Evolutionary conservation across 371 early-diverging fungal genomes (phyloP).

Genomic region (Dichotomocladium elegans): DNA sequence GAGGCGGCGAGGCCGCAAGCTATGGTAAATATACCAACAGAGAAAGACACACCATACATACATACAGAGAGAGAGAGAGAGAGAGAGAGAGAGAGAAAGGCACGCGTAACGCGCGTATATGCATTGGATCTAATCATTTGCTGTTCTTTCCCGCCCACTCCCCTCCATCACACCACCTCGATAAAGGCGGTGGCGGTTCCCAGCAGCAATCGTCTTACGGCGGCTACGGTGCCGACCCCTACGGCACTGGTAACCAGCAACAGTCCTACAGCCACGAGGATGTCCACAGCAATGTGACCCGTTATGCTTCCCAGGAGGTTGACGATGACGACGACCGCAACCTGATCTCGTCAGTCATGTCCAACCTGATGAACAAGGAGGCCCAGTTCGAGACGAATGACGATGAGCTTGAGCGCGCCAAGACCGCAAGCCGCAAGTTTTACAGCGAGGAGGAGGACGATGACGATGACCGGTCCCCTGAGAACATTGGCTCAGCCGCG

Average conservation of each 20-base stretch:
- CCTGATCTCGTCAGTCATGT: conserved; percentile 16
- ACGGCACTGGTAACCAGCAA: conserved; percentile 2
- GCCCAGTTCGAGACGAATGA: conserved; percentile 14
- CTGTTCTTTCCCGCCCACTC: too few species aligned
- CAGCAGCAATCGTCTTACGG: conserved; percentile 1
- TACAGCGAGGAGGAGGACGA: conserved; percentile 11
- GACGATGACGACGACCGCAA: conserved; percentile 17
- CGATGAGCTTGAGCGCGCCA: conserved; percentile 26
- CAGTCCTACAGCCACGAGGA: not conserved
- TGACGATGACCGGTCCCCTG: conserved; percentile 15
- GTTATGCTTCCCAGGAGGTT: conserved; percentile 12
- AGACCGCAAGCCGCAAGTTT: conserved; percentile 23
- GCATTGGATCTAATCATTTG: too few species aligned
- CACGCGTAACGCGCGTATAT: too few species aligned
- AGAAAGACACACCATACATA: too few species aligned
- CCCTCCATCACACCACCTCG: too few species aligned
- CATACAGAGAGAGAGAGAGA: too few species aligned
- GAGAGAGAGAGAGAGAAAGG: not conserved
- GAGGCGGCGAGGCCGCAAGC: conserved; percentile 30
- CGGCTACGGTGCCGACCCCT: not conserved
- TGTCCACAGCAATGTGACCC: conserved; percentile 1
- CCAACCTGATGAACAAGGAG: conserved; percentile 18
- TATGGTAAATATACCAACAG: too few species aligned
- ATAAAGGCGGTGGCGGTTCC: not conserved
- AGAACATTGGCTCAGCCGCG: conserved; percentile 51